These are phyloP conservation scores for Alternaria atra DNA, from an alignment of 2,329 filamentous ascomycete species.

Conservation along the genomic window DNA sequence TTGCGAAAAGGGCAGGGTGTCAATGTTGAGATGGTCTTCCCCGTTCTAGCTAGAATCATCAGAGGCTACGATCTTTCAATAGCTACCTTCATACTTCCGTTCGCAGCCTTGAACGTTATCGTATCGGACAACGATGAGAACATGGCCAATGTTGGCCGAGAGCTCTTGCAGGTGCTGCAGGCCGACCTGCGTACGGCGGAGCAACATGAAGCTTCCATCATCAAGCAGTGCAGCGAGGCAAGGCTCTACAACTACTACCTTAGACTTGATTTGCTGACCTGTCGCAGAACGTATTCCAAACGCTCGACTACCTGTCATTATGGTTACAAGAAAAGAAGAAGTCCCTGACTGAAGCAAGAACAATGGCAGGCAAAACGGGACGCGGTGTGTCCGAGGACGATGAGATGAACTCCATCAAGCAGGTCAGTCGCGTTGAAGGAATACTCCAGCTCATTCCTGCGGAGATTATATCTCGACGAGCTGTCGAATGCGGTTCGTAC, in stretches of 20 bases:
- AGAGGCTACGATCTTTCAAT: conserved; percentile 86
- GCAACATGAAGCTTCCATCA: conserved; percentile 74
- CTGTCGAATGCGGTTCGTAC: conserved; percentile 93
- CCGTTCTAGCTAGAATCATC: conserved; percentile 81
- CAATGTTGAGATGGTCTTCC: conserved; percentile 80
- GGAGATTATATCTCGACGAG: conserved; percentile 79
- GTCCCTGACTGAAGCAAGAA: conserved; percentile 50
- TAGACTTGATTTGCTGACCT: conserved; percentile 28
- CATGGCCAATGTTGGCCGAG: conserved; percentile 71
- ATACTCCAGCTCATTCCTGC: conserved; percentile 75
- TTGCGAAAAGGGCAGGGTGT: conserved; percentile 78
- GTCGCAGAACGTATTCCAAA: conserved; percentile 80
- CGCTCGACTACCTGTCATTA: conserved; percentile 88
- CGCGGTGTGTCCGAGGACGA: conserved; percentile 58
- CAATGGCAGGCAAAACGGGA: conserved; percentile 56
- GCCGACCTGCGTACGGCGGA: conserved; percentile 63
- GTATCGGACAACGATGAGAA: conserved; percentile 74
- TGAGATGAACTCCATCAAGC: conserved; percentile 61
- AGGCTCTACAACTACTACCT: conserved; percentile 36
- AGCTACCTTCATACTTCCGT: conserved; percentile 87
- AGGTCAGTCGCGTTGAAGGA: conserved; percentile 72
- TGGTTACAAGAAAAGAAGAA: conserved; percentile 85
- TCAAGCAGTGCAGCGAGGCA: conserved; percentile 88
- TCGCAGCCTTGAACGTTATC: conserved; percentile 83
- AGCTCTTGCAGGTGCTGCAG: conserved; percentile 78